A percentile compares a stretch with the other conserved stretches of the same genome.
Evolutionary conservation across 495 filamentous ascomycete species (phyloP).

Genomic region (Penicillium paxilli): DNA sequence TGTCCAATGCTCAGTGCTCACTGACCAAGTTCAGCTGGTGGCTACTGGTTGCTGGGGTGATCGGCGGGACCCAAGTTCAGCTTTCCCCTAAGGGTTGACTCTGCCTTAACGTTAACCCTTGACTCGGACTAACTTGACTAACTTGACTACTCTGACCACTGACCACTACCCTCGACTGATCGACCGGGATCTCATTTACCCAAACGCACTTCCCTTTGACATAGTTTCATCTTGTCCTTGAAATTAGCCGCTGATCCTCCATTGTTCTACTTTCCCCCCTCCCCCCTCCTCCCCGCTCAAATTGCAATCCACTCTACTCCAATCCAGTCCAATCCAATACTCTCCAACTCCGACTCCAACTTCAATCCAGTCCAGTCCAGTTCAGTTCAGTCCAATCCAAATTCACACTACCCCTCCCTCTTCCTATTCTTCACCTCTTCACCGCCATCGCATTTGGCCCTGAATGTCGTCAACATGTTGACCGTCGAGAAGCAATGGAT

Average conservation of each 20-base stretch:
- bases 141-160: no score
- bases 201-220: conserved; percentile 7
- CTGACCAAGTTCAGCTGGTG: no score
- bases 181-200: background rate
- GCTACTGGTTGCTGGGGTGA: conserved; percentile 27
- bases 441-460: conserved; percentile 29
- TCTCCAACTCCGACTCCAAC: no score
- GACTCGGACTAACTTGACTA: background rate
- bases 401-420: no score
- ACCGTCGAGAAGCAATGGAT: conserved; percentile 87
- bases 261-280: conserved; percentile 5
- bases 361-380: no score
- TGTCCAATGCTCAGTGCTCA: no score
- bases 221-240: background rate
- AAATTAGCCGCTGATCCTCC: background rate
- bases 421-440: conserved; percentile 6
- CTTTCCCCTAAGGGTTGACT: no score
- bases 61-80: conserved; percentile 13
- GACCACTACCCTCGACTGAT: no score
- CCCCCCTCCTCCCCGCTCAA: conserved; percentile 3
- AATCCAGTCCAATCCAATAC: no score
- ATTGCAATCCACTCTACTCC: background rate
- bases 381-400: no score
- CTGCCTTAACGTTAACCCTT: no score
- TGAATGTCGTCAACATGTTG: conserved; percentile 54